Evolutionary conservation across 768 basidiomycete species (phyloP).

Genomic region (Russula olivacea): DNA sequence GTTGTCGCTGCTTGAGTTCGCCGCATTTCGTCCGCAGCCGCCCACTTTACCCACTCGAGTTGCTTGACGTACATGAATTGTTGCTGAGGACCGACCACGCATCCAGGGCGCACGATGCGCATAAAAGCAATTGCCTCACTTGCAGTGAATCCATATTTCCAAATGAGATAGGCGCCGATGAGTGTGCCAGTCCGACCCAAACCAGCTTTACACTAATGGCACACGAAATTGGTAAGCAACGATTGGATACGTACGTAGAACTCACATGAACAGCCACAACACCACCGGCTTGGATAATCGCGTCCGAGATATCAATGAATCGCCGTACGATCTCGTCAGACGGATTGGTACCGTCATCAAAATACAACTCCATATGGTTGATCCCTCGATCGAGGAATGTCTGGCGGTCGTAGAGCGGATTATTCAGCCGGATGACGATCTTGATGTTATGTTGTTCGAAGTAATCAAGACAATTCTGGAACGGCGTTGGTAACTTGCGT

Average conservation of each 20-base stretch:
- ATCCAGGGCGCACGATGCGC: conserved; percentile 94
- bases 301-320: conserved; percentile 84
- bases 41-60: conserved; percentile 90
- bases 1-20: conserved; percentile 41
- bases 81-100: conserved; percentile 87
- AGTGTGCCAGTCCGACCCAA: conserved; percentile 93
- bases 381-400: conserved; percentile 82
- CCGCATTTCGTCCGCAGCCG: conserved; percentile 75
- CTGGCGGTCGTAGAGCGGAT: conserved; percentile 78
- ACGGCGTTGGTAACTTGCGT: conserved; percentile 71
- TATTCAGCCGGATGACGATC: conserved; percentile 90
- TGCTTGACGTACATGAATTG: conserved; percentile 96
- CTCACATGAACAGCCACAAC: conserved; percentile 85
- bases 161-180: conserved; percentile 96
- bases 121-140: conserved; percentile 96
- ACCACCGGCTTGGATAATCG: conserved; percentile 67
- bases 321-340: conserved; percentile 90
- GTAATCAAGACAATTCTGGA: conserved; percentile 87
- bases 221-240: conserved; percentile 21
- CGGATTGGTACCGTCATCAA: conserved; percentile 97
- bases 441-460: conserved; percentile 85
- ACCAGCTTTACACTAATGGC: conserved; percentile 84
- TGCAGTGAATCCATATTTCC: conserved; percentile 98
- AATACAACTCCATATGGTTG: conserved; percentile 88
- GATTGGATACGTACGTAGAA: conserved; percentile 23